Base-by-base conservation (phyloP, 805 yeast genomes). In the Kodamaea leandrae region DNA sequence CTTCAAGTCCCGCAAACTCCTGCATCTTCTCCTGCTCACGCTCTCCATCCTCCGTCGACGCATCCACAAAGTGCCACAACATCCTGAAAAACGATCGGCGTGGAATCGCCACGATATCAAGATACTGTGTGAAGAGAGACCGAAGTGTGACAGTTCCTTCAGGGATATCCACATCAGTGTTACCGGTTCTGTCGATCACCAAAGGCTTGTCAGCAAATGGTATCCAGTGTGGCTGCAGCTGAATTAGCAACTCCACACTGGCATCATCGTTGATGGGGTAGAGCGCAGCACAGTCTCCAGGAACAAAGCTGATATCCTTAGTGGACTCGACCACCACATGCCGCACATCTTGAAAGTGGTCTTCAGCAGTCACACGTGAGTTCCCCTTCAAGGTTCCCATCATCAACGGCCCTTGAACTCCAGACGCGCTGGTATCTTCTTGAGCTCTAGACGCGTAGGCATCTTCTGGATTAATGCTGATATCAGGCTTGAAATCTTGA, bases 311-410 rank as follows among this genome's bases (percentile, higher is more conserved):
- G 10, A 70, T 52, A 1, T 52, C 56, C 13, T 64, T 59, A 1
- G 62, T 44, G 5, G 41, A 4, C 19, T 64, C 59, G 13, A 87
- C 64, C 0, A 58, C 54, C 10, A 89, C 59, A 40, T 76, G 78
- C 27, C 96, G 71, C 2, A 91, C 95, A 57, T 93, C 98, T 60
- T 93, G 98, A 63, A 87, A 88, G 64, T 93, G 98, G 38, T 78
- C 82, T 0, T 49, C 45, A 0, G 76, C 59, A 0, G 98, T 91
- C 12, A 93, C 64, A 43, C 96, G 63, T 1, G 61, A 47, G 53
- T 87, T 87, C 2, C 46, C 33, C 0, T 47, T 42, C 5, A 90
- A 70, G 7, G 49, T 63, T 0, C 85, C 95, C 37, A 4, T 61
- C 34, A 37, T 29, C 25, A 63, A 42, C 14, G 28, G 42, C 7